A percentile compares a stretch with the other conserved stretches of the same genome.
phyloP scores from a whole-genome alignment of 2,329 filamentous ascomycete species.

The Colletotrichum coccodes region DNA sequence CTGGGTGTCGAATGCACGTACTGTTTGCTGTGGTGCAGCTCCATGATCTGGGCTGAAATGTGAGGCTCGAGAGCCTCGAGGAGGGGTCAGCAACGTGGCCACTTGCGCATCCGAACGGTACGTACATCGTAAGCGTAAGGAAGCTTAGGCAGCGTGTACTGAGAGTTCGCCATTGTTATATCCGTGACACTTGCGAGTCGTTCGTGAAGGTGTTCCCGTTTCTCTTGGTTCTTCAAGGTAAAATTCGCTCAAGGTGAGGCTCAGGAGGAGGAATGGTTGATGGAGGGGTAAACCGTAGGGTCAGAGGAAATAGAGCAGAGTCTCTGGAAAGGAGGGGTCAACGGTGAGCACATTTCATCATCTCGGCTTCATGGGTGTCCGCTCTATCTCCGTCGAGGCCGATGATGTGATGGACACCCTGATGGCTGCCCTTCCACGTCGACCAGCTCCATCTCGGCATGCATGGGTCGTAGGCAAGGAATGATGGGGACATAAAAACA shows the following conservation, averaged over 20 bases:
- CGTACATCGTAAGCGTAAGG: constrained; percentile 78
- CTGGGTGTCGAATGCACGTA: background rate
- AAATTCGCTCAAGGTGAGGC: background rate
- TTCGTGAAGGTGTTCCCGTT: background rate
- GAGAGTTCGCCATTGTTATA: constrained; percentile 47
- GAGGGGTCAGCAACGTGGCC: background rate
- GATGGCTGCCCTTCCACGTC: constrained; percentile 5
- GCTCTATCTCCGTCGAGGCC: background rate
- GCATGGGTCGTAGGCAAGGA: background rate
- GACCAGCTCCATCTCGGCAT: background rate
- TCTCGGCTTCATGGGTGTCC: background rate
- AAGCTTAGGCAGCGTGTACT: constrained; percentile 71
- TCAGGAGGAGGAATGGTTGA: background rate
- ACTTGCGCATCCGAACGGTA: constrained; percentile 12
- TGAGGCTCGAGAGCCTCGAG: constrained; percentile 74
- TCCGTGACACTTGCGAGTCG: background rate
- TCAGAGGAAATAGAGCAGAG: background rate
- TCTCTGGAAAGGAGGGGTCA: constrained; percentile 11
- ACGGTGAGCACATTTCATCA: constrained; percentile 28
- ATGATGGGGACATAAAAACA: background rate
- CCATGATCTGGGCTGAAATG: constrained; percentile 84
- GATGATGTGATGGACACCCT: constrained; percentile 30
- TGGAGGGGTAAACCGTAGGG: background rate
- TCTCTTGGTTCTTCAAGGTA: background rate
- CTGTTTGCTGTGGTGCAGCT: constrained; percentile 82